Evolutionary conservation across 495 filamentous ascomycete species (phyloP).

Genomic region (Penicillium dipodomyicola): DNA sequence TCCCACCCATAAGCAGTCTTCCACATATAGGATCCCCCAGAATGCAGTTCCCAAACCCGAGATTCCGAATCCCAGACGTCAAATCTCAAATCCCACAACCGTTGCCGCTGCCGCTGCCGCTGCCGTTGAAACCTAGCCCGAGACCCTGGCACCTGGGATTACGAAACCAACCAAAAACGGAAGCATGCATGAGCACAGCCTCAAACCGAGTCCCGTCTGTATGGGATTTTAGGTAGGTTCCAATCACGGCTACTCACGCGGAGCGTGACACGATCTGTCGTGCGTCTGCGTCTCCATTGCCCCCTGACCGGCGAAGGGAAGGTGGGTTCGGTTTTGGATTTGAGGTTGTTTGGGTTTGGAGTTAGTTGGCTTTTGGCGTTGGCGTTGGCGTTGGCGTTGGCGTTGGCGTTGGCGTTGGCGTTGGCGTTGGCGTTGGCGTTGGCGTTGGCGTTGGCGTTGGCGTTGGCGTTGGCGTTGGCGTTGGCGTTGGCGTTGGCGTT

Average conservation of each 20-base stretch:
- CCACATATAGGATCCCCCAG: neutral
- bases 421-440: no score
- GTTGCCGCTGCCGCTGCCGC: neutral
- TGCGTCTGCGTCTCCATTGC: neutral
- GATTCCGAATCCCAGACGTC: no score
- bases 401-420: no score
- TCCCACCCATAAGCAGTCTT: neutral
- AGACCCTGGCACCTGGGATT: constrained; percentile 6
- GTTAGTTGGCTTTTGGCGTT: neutral
- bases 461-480: no score
- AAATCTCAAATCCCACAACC: neutral
- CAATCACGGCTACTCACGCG: neutral
- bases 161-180: neutral
- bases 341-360: neutral
- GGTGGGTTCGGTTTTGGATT: neutral
- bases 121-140: neutral
- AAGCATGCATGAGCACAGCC: neutral
- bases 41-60: neutral
- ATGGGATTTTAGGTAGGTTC: neutral
- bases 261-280: neutral
- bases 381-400: no score
- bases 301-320: neutral
- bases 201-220: neutral
- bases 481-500: no score
- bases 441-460: no score